phyloP scores from a whole-genome alignment of 192 early-diverging fungal genomes.

The Linnemannia hyalina region DNA sequence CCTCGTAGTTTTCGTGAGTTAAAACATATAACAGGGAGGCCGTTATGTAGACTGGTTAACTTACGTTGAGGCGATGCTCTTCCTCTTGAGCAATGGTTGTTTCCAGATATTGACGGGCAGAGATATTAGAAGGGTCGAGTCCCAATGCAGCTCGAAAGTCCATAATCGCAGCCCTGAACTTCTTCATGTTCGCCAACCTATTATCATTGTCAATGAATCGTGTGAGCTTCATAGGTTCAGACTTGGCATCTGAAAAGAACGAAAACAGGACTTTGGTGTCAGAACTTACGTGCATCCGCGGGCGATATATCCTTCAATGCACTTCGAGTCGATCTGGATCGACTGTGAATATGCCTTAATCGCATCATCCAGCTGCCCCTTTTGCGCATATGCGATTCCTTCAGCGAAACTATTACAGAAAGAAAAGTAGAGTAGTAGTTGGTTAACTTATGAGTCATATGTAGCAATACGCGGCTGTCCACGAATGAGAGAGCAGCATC shows the following conservation, averaged over 20 bases:
- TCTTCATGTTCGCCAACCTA: slow-evolving; percentile 38
- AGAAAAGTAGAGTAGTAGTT: neutral
- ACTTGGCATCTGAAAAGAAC: neutral
- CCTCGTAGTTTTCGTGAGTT: neutral
- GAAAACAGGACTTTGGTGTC: neutral
- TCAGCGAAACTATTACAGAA: slow-evolving; percentile 13
- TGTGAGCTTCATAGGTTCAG: neutral
- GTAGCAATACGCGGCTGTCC: neutral
- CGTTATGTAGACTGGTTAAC: neutral
- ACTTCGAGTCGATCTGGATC: slow-evolving; percentile 46
- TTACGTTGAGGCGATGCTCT: slow-evolving; percentile 34
- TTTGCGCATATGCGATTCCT: slow-evolving; percentile 39
- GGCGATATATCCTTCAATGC: slow-evolving; percentile 43
- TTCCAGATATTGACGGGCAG: slow-evolving; percentile 42
- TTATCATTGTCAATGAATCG: neutral
- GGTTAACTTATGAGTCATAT: neutral
- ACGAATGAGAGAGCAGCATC: too few relatives aligned
- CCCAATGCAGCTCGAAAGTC: slow-evolving; percentile 47
- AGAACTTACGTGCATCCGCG: slow-evolving; percentile 55
- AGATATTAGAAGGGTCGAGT: slow-evolving; percentile 33
- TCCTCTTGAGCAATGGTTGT: slow-evolving; percentile 47
- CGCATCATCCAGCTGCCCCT: slow-evolving; percentile 40
- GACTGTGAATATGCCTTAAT: slow-evolving; percentile 48
- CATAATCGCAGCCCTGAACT: slow-evolving; percentile 39
- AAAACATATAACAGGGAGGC: neutral